phyloP scores from a whole-genome alignment of 768 basidiomycete species.

The Chalciporus chontae region DNA sequence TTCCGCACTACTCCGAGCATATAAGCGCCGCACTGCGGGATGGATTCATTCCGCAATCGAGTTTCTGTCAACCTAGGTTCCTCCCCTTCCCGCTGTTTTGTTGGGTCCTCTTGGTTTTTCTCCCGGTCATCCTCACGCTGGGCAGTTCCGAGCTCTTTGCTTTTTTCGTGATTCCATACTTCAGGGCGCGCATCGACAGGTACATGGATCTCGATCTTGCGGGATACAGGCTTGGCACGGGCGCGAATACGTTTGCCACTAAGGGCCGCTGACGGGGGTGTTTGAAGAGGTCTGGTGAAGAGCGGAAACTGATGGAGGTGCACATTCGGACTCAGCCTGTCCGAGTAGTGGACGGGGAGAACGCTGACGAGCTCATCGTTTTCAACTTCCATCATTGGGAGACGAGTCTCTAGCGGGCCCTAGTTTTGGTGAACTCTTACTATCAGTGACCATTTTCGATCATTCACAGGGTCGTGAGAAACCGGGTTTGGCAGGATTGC shows the following conservation, averaged over 20 bases:
- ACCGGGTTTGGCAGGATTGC: no score
- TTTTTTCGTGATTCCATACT: conserved; percentile 75
- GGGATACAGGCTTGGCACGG: conserved; percentile 61
- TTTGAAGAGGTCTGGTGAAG: conserved; percentile 66
- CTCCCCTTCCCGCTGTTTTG: conserved; percentile 44
- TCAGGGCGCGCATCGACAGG: conserved; percentile 78
- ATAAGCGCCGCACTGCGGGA: conserved; percentile 60
- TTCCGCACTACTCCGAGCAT: conserved; percentile 76
- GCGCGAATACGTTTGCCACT: conserved; percentile 78
- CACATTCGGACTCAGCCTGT: conserved; percentile 55
- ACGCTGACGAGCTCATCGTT: conserved; percentile 63
- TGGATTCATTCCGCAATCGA: conserved; percentile 69
- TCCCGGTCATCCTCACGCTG: conserved; percentile 73
- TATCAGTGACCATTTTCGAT: no score
- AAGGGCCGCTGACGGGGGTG: conserved; percentile 66
- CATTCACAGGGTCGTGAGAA: background rate
- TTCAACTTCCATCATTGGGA: conserved; percentile 20
- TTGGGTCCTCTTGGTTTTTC: conserved; percentile 62
- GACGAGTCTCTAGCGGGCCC: background rate
- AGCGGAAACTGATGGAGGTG: conserved; percentile 84
- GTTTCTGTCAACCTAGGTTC: conserved; percentile 67
- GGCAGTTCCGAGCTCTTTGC: conserved; percentile 61
- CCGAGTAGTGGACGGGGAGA: conserved; percentile 71
- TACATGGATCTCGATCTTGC: conserved; percentile 71
- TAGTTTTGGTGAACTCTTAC: background rate